Evolutionary conservation across 257 asterid species (phyloP).

Genomic region (Handroanthus guayacan): DNA sequence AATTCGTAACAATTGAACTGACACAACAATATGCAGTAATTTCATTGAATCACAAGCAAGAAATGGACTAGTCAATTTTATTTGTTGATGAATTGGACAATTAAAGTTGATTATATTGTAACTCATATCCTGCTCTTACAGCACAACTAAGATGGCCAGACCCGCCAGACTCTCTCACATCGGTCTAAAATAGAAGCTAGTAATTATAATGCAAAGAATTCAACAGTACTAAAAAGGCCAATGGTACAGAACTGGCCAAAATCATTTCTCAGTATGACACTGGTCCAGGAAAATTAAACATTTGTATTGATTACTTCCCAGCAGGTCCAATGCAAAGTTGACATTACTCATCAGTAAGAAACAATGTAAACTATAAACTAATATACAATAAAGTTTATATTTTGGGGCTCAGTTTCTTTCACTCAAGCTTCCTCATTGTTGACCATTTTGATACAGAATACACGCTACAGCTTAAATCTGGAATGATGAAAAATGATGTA

Average conservation of each 20-base stretch:
- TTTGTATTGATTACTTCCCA: background rate
- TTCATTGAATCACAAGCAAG: constrained; percentile 14
- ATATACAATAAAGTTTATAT: background rate
- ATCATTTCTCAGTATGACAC: background rate
- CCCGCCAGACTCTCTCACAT: too few species aligned
- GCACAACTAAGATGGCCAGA: background rate
- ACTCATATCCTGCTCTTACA: background rate
- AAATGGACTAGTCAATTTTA: constrained; percentile 3
- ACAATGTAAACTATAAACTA: background rate
- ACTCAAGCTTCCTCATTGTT: background rate
- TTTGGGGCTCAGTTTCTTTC: background rate
- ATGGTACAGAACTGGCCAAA: background rate
- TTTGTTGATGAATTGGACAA: constrained; percentile 9
- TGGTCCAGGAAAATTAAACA: background rate
- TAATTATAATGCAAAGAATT: background rate
- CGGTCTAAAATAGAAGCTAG: background rate
- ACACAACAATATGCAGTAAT: constrained; percentile 11
- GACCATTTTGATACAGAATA: constrained; percentile 1
- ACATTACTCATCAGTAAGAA: background rate
- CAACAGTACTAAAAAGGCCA: background rate
- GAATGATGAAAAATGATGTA: background rate
- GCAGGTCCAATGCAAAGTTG: constrained; percentile 1
- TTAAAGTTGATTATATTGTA: background rate
- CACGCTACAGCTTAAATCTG: background rate
- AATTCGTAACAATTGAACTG: constrained; percentile 17